phyloP scores from a whole-genome alignment of 73 alveolate species.

The Tetrahymena elliotti region DNA sequence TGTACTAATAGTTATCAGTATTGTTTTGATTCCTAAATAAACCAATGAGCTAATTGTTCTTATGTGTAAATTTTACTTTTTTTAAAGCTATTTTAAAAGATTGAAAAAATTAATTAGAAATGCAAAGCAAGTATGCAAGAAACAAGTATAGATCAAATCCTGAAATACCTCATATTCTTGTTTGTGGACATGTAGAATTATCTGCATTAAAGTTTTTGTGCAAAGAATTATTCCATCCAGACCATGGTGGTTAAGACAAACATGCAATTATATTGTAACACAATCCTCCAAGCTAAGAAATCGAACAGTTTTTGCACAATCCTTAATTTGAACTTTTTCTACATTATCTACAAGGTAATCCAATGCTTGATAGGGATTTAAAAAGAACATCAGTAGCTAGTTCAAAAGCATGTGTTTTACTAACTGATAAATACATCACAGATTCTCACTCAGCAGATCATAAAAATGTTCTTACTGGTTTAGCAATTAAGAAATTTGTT shows the following conservation, averaged over 20 bases:
- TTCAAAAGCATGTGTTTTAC: constrained; percentile 53
- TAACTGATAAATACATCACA: constrained; percentile 81
- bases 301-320: constrained; percentile 79
- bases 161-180: constrained; percentile 90
- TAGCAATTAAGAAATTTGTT: constrained; percentile 81
- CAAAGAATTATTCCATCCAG: constrained; percentile 90
- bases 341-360: constrained; percentile 72
- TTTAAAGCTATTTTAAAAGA: not conserved
- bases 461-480: constrained; percentile 80
- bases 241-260: constrained; percentile 88
- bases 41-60: constrained; percentile 83
- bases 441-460: constrained; percentile 89
- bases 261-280: constrained; percentile 83
- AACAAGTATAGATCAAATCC: constrained; percentile 77
- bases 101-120: not conserved
- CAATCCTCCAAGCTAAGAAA: constrained; percentile 82
- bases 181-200: constrained; percentile 82
- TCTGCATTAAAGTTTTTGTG: constrained; percentile 81
- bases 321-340: constrained; percentile 77
- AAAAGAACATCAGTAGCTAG: constrained; percentile 4
- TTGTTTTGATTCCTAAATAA: constrained; percentile 80
- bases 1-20: constrained; percentile 63
- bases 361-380: constrained; percentile 45
- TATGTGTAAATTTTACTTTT: constrained; percentile 20
- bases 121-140: constrained; percentile 84